Evolutionary conservation across 768 basidiomycete species (phyloP).

Genomic region (Pleurotus pulmonarius): DNA sequence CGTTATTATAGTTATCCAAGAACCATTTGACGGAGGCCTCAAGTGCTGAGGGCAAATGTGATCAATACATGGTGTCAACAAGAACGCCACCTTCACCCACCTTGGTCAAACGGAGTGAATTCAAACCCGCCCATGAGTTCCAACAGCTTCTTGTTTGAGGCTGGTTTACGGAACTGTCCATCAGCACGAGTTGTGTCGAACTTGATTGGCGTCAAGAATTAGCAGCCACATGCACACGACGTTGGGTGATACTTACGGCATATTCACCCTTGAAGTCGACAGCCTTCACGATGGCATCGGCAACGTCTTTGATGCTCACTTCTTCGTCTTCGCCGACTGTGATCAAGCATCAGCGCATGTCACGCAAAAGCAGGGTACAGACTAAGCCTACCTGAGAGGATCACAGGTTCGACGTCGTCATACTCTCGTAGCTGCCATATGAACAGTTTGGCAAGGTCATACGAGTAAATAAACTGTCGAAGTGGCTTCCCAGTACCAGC

Average conservation of each 20-base stretch:
- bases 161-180: slow-evolving; percentile 95
- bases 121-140: slow-evolving; percentile 74
- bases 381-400: slow-evolving; percentile 66
- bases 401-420: slow-evolving; percentile 88
- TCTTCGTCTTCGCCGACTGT: slow-evolving; percentile 93
- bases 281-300: slow-evolving; percentile 86
- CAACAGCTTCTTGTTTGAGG: slow-evolving; percentile 85
- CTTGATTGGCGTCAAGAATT: slow-evolving; percentile 29
- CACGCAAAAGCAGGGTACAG: too few species aligned
- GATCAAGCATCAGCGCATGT: not conserved
- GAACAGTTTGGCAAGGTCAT: slow-evolving; percentile 92
- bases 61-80: too few species aligned
- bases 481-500: slow-evolving; percentile 88
- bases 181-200: slow-evolving; percentile 85
- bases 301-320: slow-evolving; percentile 87
- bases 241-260: slow-evolving; percentile 38
- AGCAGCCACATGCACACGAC: not conserved
- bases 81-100: slow-evolving; percentile 30
- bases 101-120: slow-evolving; percentile 89
- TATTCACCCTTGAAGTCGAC: slow-evolving; percentile 79
- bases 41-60: slow-evolving; percentile 46
- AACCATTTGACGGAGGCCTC: slow-evolving; percentile 85
- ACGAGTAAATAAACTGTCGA: slow-evolving; percentile 98
- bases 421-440: slow-evolving; percentile 92
- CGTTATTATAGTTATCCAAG: slow-evolving; percentile 71